Conservation (phyloP, 1,139 yeast species). For the Hyphopichia khmerensis region DNA sequence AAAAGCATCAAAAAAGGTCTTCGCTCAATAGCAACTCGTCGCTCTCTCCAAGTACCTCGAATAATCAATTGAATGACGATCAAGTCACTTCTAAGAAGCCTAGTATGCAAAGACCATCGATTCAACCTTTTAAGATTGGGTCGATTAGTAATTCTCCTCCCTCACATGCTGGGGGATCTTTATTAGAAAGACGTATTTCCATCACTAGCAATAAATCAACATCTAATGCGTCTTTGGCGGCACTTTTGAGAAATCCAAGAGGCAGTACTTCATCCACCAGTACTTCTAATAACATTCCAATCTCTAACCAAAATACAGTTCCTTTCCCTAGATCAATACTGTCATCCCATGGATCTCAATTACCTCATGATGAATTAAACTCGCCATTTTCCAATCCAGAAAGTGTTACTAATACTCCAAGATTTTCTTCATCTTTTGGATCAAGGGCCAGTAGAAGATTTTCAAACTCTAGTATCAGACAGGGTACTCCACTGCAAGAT, state of each 20-base stretch:
- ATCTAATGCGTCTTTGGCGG: conserved; percentile 57
- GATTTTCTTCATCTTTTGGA: conserved; percentile 58
- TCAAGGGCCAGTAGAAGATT: conserved; percentile 49
- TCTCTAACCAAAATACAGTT: conserved; percentile 16
- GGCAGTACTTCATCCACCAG: conserved; percentile 30
- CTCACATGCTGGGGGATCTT: conserved; percentile 20
- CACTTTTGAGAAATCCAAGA: conserved; percentile 50
- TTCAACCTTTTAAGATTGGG: conserved; percentile 64
- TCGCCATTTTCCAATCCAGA: conserved; percentile 21
- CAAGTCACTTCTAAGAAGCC: conserved; percentile 9
- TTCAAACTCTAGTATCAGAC: conserved; percentile 37
- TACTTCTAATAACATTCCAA: conserved; percentile 30
- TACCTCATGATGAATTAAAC: conserved; percentile 21
- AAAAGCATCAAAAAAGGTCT: background rate
- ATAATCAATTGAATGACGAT: conserved; percentile 6
- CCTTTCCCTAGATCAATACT: conserved; percentile 40
- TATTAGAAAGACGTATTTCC: conserved; percentile 42
- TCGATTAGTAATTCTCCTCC: conserved; percentile 56
- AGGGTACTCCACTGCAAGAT: conserved; percentile 12
- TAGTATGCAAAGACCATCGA: conserved; percentile 27
- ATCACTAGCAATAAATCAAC: conserved; percentile 49
- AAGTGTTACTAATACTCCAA: conserved; percentile 32
- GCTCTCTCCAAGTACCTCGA: conserved; percentile 30
- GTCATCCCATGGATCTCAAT: conserved; percentile 39
- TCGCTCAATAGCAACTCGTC: conserved; percentile 13